A percentile compares a stretch with the other conserved stretches of the same genome.
Evolutionary conservation across 1,284 basidiomycete genomes (phyloP).

Genomic region (Xerocomus minutiporus): DNA sequence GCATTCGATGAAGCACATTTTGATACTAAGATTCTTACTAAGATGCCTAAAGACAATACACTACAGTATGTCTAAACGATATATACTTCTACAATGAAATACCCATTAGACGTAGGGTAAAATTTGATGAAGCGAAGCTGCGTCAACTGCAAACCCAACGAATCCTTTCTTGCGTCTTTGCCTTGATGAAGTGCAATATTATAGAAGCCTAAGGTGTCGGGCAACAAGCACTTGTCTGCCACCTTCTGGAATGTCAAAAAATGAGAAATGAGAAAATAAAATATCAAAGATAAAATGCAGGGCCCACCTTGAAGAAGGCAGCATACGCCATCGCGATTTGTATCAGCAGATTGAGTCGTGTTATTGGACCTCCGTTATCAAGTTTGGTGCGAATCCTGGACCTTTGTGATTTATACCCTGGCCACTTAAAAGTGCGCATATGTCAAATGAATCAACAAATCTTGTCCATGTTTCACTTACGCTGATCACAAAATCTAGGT

Average conservation of each 20-base stretch:
- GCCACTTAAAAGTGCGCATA: slow-evolving; percentile 11
- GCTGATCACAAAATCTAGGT: not conserved
- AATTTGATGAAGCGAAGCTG: slow-evolving; percentile 13
- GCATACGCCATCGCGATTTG: slow-evolving; percentile 4
- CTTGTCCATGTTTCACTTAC: slow-evolving; percentile 1
- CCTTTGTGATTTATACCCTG: slow-evolving; percentile 6
- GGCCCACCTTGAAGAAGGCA: slow-evolving; percentile 9
- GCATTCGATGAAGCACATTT: too few relatives aligned
- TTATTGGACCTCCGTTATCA: not conserved
- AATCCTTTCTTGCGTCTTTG: not conserved
- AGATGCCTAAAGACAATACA: too few relatives aligned
- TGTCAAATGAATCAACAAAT: not conserved
- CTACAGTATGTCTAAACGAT: slow-evolving; percentile 4
- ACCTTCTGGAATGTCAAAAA: slow-evolving; percentile 8
- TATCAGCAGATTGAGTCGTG: slow-evolving; percentile 6
- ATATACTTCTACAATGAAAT: slow-evolving; percentile 18
- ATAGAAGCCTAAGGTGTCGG: not conserved
- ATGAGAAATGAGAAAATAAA: not conserved
- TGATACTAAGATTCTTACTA: too few relatives aligned
- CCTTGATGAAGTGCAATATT: slow-evolving; percentile 12
- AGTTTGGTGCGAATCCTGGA: not conserved
- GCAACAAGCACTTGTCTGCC: not conserved
- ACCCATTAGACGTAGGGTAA: not conserved
- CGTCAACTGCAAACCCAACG: slow-evolving; percentile 13
- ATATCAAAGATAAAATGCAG: too few relatives aligned